These are phyloP conservation scores for Lyophyllum atratum DNA, from an alignment of 768 basidiomycete species.

Conservation along the genomic window DNA sequence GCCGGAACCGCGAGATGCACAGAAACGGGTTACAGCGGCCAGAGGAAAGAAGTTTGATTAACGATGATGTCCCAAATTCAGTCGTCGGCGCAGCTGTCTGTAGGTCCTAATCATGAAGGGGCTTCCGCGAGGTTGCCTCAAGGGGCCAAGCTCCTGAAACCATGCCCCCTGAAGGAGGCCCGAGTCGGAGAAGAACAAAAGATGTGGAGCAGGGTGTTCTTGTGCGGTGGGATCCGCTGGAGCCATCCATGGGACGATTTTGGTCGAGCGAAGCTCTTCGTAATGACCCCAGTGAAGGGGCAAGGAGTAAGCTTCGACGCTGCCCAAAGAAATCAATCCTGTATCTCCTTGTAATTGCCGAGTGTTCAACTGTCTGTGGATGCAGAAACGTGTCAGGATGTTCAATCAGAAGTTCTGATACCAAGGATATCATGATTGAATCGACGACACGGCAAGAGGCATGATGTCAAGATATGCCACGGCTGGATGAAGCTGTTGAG, in stretches of 20 bases:
- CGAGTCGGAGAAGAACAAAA: not conserved
- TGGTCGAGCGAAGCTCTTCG: too few relatives aligned
- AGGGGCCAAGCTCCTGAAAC: not conserved
- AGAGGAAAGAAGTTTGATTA: too few relatives aligned
- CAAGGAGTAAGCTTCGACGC: not conserved
- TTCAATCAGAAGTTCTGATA: constrained; percentile 15
- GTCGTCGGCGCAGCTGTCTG: not conserved
- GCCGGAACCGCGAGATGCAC: not conserved
- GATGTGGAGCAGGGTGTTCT: not conserved
- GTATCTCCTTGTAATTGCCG: not conserved
- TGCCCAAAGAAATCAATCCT: too few relatives aligned
- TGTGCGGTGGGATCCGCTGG: not conserved
- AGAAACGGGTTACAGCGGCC: not conserved
- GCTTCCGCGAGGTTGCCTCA: not conserved
- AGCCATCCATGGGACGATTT: not conserved
- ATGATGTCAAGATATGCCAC: constrained; percentile 2
- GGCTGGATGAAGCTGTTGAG: not conserved
- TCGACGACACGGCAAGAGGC: not conserved
- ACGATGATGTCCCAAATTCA: not conserved
- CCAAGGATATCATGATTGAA: not conserved
- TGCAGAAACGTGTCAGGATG: not conserved
- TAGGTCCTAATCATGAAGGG: not conserved
- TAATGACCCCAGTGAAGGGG: not conserved
- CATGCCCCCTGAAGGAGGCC: not conserved
- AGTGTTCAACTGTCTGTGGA: not conserved